phyloP scores from a whole-genome alignment of 805 yeast genomes.

The Wickerhamomyces chambardii region DNA sequence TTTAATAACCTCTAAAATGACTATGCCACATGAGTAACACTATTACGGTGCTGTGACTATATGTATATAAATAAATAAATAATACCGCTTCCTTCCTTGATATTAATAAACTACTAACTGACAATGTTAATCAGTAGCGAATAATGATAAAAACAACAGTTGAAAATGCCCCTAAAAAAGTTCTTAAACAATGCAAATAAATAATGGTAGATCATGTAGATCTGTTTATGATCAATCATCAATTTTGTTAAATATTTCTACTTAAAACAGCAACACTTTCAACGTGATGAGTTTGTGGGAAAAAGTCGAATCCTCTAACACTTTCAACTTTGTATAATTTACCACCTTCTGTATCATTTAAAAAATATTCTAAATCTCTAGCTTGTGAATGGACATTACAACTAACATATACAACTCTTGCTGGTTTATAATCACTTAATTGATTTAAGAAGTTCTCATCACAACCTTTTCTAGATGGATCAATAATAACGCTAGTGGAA shows the following conservation, averaged over 20 bases:
- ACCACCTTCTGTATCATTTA: conserved; percentile 58
- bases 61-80: no score
- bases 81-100: no score
- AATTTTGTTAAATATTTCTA: conserved; percentile 12
- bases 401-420: conserved; percentile 85
- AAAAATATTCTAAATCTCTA: conserved; percentile 79
- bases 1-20: no score
- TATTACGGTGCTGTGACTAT: no score
- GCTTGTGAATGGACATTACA: conserved; percentile 99
- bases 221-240: no score
- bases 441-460: conserved; percentile 83
- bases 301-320: conserved; percentile 91
- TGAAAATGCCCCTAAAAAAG: no score
- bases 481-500: conserved; percentile 83
- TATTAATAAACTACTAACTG: no score
- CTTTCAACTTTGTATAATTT: conserved; percentile 63
- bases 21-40: no score
- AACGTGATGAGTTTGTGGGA: conserved; percentile 91
- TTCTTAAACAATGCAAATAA: no score
- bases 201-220: no score
- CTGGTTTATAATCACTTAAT: conserved; percentile 74
- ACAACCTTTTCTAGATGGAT: conserved; percentile 97
- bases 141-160: no score
- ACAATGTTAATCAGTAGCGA: no score
- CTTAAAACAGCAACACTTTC: conserved; percentile 76